phyloP scores from a whole-genome alignment of 768 basidiomycete species.

The Termitomyces sp. region DNA sequence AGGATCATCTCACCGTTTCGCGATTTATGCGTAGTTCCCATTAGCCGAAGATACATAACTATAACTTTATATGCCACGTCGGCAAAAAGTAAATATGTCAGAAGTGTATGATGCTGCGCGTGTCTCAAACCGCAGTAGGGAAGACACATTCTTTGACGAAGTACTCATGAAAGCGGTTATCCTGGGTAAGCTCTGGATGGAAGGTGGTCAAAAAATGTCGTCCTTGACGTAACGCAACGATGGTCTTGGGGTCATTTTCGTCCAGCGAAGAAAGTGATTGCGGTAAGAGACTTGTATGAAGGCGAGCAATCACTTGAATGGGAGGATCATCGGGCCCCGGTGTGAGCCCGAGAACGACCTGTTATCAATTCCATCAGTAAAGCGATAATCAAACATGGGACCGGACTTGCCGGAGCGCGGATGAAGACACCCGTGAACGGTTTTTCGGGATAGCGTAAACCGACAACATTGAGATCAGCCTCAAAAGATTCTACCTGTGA shows the following conservation, averaged over 20 bases:
- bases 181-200: constrained; percentile 90
- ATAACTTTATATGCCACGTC: neutral
- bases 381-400: neutral
- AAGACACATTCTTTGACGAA: constrained; percentile 78
- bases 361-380: constrained; percentile 1
- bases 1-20: neutral
- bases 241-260: constrained; percentile 53
- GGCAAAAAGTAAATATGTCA: neutral
- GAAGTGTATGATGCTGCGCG: neutral
- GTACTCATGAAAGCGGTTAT: constrained; percentile 88
- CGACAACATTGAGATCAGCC: constrained; percentile 62
- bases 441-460: constrained; percentile 51
- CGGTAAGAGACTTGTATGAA: constrained; percentile 25
- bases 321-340: constrained; percentile 47
- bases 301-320: constrained; percentile 61
- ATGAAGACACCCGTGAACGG: constrained; percentile 90
- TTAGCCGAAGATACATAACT: neutral
- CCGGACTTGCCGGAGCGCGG: constrained; percentile 73
- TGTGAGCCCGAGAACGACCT: constrained; percentile 64
- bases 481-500: constrained; percentile 93
- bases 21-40: neutral
- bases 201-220: constrained; percentile 84
- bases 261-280: constrained; percentile 37
- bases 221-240: constrained; percentile 87
- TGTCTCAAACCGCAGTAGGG: constrained; percentile 11